phyloP scores from a whole-genome alignment of 1,284 basidiomycete genomes.

The Heliocybe sulcata region DNA sequence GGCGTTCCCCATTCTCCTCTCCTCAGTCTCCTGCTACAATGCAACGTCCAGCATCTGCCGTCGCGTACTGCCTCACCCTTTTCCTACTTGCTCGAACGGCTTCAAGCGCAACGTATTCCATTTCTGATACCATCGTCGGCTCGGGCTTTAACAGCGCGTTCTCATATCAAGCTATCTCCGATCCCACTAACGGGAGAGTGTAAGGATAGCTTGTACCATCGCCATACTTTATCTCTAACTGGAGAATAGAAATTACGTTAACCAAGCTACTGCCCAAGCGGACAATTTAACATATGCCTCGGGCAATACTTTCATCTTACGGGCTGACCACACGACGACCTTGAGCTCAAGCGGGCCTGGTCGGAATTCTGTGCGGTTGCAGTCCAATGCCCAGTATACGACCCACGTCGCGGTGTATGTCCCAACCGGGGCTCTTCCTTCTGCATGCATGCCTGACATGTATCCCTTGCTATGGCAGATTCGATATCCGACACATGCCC shows the following conservation, averaged over 20 bases:
- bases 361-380: slow-evolving; percentile 51
- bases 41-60: background rate
- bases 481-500: slow-evolving; percentile 49
- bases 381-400: slow-evolving; percentile 41
- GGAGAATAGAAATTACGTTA: slow-evolving; percentile 23
- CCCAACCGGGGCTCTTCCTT: slow-evolving; percentile 5
- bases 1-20: background rate
- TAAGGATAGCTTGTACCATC: slow-evolving; percentile 21
- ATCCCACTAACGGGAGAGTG: slow-evolving; percentile 62
- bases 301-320: slow-evolving; percentile 26
- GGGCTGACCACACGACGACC: slow-evolving; percentile 41
- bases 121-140: slow-evolving; percentile 40
- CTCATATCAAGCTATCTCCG: slow-evolving; percentile 40
- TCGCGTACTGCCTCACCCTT: background rate
- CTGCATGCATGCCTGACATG: background rate
- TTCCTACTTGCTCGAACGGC: background rate
- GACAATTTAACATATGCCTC: slow-evolving; percentile 21
- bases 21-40: background rate
- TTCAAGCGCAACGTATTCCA: slow-evolving; percentile 28
- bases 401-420: slow-evolving; percentile 53
- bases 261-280: slow-evolving; percentile 19
- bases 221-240: background rate
- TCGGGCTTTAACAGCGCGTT: slow-evolving; percentile 43
- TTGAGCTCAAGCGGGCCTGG: slow-evolving; percentile 42
- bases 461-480: slow-evolving; percentile 25